Evolutionary conservation across 139 green algal genomes (phyloP).

Genomic region (Chlamydomonas schloesseri): DNA sequence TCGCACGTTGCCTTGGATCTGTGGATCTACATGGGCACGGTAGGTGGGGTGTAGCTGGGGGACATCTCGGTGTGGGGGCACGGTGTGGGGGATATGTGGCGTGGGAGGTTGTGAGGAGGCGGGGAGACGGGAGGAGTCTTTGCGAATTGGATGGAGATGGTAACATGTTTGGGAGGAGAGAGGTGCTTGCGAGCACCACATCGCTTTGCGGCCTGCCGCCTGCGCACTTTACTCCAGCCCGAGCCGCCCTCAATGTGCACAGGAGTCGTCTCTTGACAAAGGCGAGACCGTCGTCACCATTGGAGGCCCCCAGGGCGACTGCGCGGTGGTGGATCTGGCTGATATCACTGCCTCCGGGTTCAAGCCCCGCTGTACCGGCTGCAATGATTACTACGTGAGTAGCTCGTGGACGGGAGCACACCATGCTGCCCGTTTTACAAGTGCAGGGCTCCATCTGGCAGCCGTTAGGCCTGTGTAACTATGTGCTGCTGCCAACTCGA

Average conservation of each 20-base stretch:
- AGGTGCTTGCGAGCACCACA: no score
- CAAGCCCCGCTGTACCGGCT: neutral
- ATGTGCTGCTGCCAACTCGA: no score
- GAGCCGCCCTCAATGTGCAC: no score
- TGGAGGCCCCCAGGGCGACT: constrained; percentile 10
- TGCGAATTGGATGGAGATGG: no score
- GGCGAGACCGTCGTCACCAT: neutral
- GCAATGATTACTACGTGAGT: constrained; percentile 26
- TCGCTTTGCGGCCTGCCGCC: no score
- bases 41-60: no score
- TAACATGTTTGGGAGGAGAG: no score
- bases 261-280: neutral
- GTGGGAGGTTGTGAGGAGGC: no score
- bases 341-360: constrained; percentile 17
- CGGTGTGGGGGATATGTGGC: no score
- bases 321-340: neutral
- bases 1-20: constrained; percentile 31
- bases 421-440: neutral
- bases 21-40: constrained; percentile 34
- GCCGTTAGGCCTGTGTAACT: neutral
- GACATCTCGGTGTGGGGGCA: no score
- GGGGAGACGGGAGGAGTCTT: no score
- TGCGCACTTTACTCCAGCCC: no score
- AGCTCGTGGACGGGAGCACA: neutral
- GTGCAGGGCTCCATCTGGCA: neutral